Percentiles rank a stretch among this genome's conserved stretches.
These are phyloP conservation scores for Sclerotinia spermophila DNA, from an alignment of 2,329 filamentous ascomycete genomes.

Conservation along the genomic window DNA sequence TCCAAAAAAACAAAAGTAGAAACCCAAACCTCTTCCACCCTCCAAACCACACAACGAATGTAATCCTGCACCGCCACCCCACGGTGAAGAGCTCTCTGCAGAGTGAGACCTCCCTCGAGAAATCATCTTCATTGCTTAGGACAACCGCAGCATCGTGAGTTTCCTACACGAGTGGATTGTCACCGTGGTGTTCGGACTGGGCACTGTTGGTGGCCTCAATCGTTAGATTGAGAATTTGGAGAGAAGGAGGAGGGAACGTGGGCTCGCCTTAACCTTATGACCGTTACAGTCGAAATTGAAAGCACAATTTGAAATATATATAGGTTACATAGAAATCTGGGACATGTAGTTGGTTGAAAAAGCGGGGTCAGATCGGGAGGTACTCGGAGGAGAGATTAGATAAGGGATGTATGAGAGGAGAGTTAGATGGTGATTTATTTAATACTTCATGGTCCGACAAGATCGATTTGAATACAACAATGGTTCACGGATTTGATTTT, in stretches of 20 bases:
- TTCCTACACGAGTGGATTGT: slow-evolving; percentile 62
- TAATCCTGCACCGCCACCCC: slow-evolving; percentile 65
- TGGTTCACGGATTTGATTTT: too few species aligned
- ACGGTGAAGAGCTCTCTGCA: slow-evolving; percentile 69
- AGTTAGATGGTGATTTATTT: too few species aligned
- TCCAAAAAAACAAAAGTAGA: slow-evolving; percentile 28
- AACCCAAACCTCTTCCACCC: slow-evolving; percentile 33
- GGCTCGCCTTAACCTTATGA: slow-evolving; percentile 13
- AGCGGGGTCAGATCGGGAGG: neutral
- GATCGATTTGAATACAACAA: too few species aligned
- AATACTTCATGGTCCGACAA: too few species aligned
- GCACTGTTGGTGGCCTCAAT: slow-evolving; percentile 47
- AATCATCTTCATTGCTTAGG: slow-evolving; percentile 66
- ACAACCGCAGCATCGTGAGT: slow-evolving; percentile 59
- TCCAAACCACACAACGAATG: slow-evolving; percentile 60
- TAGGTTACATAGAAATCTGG: rapidly evolving
- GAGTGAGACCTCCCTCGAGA: slow-evolving; percentile 70
- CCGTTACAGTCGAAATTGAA: neutral
- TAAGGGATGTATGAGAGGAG: neutral
- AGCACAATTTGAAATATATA: rapidly evolving
- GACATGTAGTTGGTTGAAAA: rapidly evolving
- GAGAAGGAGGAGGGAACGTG: neutral
- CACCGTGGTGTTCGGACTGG: slow-evolving; percentile 68
- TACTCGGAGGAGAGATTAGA: neutral
- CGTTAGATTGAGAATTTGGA: slow-evolving; percentile 12